Conservation (phyloP, 305 asterid genomes). For the Fraxinus greggii region DNA sequence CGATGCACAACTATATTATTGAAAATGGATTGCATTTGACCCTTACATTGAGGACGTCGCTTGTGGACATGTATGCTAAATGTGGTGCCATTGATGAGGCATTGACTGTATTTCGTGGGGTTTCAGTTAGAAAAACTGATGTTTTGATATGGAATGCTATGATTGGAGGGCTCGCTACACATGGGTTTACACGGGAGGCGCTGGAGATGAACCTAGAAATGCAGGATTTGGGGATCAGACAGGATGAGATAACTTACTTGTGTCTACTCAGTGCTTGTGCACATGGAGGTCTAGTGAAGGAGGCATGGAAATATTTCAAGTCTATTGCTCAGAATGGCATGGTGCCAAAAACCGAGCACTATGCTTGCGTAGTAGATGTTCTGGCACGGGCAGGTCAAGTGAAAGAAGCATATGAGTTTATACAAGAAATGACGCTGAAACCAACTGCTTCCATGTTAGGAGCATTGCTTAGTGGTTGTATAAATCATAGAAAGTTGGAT, state of each 20-base stretch:
- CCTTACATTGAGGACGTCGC: constrained; percentile 57
- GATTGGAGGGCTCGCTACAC: constrained; percentile 84
- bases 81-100: constrained; percentile 80
- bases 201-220: constrained; percentile 44
- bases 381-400: constrained; percentile 74
- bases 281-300: constrained; percentile 72
- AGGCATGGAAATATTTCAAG: constrained; percentile 56
- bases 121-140: constrained; percentile 40
- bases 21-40: constrained; percentile 54
- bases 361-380: constrained; percentile 83
- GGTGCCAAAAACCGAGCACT: constrained; percentile 68
- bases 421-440: constrained; percentile 43
- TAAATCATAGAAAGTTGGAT: constrained; percentile 54
- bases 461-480: constrained; percentile 70
- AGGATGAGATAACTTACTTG: constrained; percentile 80
- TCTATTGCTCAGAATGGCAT: constrained; percentile 45
- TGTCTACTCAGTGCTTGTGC: constrained; percentile 74
- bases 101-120: constrained; percentile 47
- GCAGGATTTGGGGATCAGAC: constrained; percentile 38
- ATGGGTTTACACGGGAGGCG: constrained; percentile 53
- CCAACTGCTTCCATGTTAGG: constrained; percentile 79
- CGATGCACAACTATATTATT: constrained; percentile 47
- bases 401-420: constrained; percentile 52
- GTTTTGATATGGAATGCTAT: constrained; percentile 70
- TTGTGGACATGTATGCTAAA: constrained; percentile 84